Conservation (phyloP, 2,329 filamentous ascomycete genomes). For the Xylaria polymorpha region DNA sequence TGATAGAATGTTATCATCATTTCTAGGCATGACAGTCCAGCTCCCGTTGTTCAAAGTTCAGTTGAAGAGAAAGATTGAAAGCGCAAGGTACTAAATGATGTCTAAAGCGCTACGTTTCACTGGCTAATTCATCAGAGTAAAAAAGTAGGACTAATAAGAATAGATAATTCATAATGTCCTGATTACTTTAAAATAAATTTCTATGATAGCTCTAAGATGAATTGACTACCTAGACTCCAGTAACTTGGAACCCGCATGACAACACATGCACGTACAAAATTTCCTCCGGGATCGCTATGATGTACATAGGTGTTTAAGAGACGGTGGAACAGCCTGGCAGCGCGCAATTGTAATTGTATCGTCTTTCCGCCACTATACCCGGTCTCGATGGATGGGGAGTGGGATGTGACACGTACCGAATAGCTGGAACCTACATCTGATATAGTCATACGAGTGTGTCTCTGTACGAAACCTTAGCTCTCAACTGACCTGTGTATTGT, state of each 20-base stretch:
- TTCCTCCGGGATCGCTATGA: not conserved
- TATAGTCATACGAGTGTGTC: too few species aligned
- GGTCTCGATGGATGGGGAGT: too few species aligned
- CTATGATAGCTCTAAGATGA: not conserved
- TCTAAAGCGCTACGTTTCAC: not conserved
- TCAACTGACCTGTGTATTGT: too few species aligned
- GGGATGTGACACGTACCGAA: too few species aligned
- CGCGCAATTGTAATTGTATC: too few species aligned
- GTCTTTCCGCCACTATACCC: too few species aligned
- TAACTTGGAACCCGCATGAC: not conserved
- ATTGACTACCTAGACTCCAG: not conserved
- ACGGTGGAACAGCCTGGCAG: not conserved
- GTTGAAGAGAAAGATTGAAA: not conserved
- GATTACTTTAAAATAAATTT: not conserved
- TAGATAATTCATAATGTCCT: not conserved
- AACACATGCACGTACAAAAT: not conserved
- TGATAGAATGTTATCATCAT: not conserved
- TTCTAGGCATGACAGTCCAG: not conserved
- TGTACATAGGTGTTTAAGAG: not conserved
- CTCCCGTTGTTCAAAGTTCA: not conserved
- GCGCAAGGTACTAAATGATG: not conserved
- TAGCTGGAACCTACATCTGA: too few species aligned
- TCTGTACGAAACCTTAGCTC: too few species aligned
- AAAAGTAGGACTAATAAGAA: not conserved
- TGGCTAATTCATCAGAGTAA: not conserved